Percentiles rank a stretch among this genome's conserved stretches.
These are phyloP conservation scores for Neostapfia colusana DNA, from an alignment of 176 grass and related monocot genomes.

Conservation along the genomic window DNA sequence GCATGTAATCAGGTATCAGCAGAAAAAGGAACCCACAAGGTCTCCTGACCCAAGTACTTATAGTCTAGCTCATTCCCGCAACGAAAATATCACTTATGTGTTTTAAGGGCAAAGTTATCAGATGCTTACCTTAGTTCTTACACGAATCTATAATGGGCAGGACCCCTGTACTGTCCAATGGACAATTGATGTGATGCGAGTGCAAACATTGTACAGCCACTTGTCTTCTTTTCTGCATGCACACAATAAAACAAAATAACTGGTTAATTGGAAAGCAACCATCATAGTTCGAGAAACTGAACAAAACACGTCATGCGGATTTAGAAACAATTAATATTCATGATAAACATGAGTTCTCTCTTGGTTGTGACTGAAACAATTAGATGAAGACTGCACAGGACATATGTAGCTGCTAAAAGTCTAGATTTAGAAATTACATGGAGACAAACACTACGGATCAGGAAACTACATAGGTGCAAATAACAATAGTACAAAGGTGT, in stretches of 20 bases:
- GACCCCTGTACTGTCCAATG: conserved; percentile 25
- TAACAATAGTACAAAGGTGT: not conserved
- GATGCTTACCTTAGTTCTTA: conserved; percentile 33
- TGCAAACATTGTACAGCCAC: conserved; percentile 13
- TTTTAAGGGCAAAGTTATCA: conserved; percentile 41
- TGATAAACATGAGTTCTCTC: conserved; percentile 33
- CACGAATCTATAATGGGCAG: conserved; percentile 34
- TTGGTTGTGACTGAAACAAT: conserved; percentile 33
- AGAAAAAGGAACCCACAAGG: conserved; percentile 31
- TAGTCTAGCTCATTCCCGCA: conserved; percentile 19
- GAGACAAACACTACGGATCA: no score
- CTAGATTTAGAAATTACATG: not conserved
- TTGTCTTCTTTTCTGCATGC: conserved; percentile 29
- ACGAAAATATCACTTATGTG: conserved; percentile 25
- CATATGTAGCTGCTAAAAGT: not conserved
- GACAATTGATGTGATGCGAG: conserved; percentile 27
- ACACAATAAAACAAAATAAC: conserved; percentile 7
- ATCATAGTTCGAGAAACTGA: not conserved
- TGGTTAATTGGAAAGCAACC: conserved; percentile 9
- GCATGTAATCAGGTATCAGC: conserved; percentile 33
- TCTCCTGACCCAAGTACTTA: conserved; percentile 27
- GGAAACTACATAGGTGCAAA: not conserved
- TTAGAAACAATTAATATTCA: conserved; percentile 29
- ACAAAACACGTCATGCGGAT: conserved; percentile 9
- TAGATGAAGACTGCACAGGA: conserved; percentile 35